Conservation (phyloP, 2,329 filamentous ascomycete species). For the Basipetospora chlamydospora region DNA sequence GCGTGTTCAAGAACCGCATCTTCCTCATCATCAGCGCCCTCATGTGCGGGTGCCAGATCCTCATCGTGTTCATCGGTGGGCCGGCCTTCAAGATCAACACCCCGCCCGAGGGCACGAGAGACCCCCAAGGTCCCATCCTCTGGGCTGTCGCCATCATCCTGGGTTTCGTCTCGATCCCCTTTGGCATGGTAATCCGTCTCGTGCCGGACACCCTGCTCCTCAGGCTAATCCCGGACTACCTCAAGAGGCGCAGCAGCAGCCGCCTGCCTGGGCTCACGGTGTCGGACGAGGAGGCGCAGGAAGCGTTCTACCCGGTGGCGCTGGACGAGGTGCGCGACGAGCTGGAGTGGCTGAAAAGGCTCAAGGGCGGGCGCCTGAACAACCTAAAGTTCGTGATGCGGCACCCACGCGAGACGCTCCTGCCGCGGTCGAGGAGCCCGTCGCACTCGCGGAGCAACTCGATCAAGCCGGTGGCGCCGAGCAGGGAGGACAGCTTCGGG, state of each 20-base stretch:
- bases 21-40: slow-evolving; percentile 74
- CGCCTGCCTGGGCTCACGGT: slow-evolving; percentile 41
- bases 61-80: slow-evolving; percentile 82
- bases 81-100: slow-evolving; percentile 56
- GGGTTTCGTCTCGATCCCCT: slow-evolving; percentile 69
- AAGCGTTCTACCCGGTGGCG: slow-evolving; percentile 55
- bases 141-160: slow-evolving; percentile 83
- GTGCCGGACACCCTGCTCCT: slow-evolving; percentile 60
- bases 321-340: slow-evolving; percentile 66
- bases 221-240: slow-evolving; percentile 34
- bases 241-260: slow-evolving; percentile 30
- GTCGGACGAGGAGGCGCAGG: slow-evolving; percentile 51
- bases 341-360: slow-evolving; percentile 62
- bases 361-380: slow-evolving; percentile 72
- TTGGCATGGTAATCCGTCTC: slow-evolving; percentile 67
- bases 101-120: slow-evolving; percentile 17
- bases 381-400: slow-evolving; percentile 65
- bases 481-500: slow-evolving; percentile 36
- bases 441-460: slow-evolving; percentile 53
- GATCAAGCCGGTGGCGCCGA: slow-evolving; percentile 48
- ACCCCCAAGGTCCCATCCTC: slow-evolving; percentile 52
- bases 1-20: slow-evolving; percentile 71
- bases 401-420: slow-evolving; percentile 58
- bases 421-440: slow-evolving; percentile 45
- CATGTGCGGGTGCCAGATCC: slow-evolving; percentile 78